A percentile compares a stretch with the other conserved stretches of the same genome.
These are phyloP conservation scores for Periconia macrospinosa DNA, from an alignment of 2,329 filamentous ascomycete species.

Conservation along the genomic window DNA sequence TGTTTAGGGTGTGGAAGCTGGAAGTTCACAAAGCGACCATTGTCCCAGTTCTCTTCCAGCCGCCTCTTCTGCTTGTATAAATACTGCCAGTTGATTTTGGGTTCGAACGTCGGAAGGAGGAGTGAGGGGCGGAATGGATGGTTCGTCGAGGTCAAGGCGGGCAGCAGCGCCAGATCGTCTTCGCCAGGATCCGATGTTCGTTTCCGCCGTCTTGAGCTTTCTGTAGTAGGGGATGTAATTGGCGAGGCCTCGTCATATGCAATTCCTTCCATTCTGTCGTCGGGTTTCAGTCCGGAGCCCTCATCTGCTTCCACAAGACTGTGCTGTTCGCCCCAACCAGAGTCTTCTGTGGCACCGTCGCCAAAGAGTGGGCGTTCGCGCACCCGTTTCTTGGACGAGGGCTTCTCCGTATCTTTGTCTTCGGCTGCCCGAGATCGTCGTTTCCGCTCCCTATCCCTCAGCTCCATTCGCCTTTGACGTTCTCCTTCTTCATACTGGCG, in stretches of 20 bases:
- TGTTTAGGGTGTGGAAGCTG: slow-evolving; percentile 84
- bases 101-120: slow-evolving; percentile 42
- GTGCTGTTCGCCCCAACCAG: slow-evolving; percentile 25
- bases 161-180: slow-evolving; percentile 9
- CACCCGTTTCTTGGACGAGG: slow-evolving; percentile 56
- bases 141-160: slow-evolving; percentile 10
- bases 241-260: slow-evolving; percentile 27
- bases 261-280: slow-evolving; percentile 44
- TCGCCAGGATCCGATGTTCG: slow-evolving; percentile 7
- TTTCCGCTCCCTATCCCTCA: slow-evolving; percentile 46
- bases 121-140: slow-evolving; percentile 39
- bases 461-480: slow-evolving; percentile 41
- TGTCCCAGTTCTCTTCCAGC: slow-evolving; percentile 89
- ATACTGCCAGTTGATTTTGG: slow-evolving; percentile 87
- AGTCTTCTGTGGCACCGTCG: slow-evolving; percentile 28
- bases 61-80: slow-evolving; percentile 84
- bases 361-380: slow-evolving; percentile 49
- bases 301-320: slow-evolving; percentile 51
- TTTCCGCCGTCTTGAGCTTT: slow-evolving; percentile 20
- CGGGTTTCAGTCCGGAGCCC: slow-evolving; percentile 25
- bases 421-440: slow-evolving; percentile 49
- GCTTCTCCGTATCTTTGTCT: slow-evolving; percentile 53
- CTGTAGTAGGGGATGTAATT: slow-evolving; percentile 16
- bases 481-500: slow-evolving; percentile 64
- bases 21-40: slow-evolving; percentile 80